A percentile compares a stretch with the other conserved stretches of the same genome.
Evolutionary conservation across 1,139 yeast species (phyloP).

Genomic region (Yamadazyma siamensis): DNA sequence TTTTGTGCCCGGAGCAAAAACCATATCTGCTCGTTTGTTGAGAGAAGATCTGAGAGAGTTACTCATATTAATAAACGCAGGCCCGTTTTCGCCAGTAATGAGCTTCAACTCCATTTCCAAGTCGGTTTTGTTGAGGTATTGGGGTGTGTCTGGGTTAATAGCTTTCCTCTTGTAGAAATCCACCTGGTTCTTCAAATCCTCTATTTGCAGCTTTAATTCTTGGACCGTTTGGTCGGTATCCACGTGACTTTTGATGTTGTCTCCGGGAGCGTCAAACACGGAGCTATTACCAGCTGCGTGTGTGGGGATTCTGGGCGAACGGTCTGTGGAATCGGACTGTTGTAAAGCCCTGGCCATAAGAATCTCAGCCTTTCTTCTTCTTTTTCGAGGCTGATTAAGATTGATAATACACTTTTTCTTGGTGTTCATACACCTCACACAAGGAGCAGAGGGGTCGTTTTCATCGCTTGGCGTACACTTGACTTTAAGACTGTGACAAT

Average conservation of each 20-base stretch:
- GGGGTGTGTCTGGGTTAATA: slow-evolving; percentile 17
- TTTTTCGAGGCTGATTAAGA: slow-evolving; percentile 55
- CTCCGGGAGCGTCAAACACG: not conserved
- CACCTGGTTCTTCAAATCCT: slow-evolving; percentile 20
- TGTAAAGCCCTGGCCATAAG: slow-evolving; percentile 14
- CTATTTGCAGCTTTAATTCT: slow-evolving; percentile 19
- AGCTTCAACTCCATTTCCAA: slow-evolving; percentile 35
- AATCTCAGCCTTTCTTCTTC: slow-evolving; percentile 37
- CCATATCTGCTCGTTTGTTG: slow-evolving; percentile 34
- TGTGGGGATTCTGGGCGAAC: not conserved
- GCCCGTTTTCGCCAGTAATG: slow-evolving; percentile 26
- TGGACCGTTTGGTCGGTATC: slow-evolving; percentile 1
- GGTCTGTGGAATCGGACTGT: not conserved
- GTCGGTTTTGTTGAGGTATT: slow-evolving; percentile 29
- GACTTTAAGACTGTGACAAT: slow-evolving; percentile 78
- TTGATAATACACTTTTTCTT: slow-evolving; percentile 67
- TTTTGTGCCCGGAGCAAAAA: slow-evolving; percentile 17
- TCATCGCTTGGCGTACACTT: slow-evolving; percentile 75
- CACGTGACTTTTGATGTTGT: not conserved
- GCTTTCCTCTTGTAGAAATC: slow-evolving; percentile 7
- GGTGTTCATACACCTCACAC: slow-evolving; percentile 69
- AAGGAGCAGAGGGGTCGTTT: slow-evolving; percentile 57
- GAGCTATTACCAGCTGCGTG: not conserved
- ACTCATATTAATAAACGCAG: slow-evolving; percentile 36
- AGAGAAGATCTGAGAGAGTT: slow-evolving; percentile 31